A percentile compares a stretch with the other conserved stretches of the same genome.
phyloP scores from a whole-genome alignment of 768 basidiomycete genomes.

The Pleurotus salmoneostramineus region DNA sequence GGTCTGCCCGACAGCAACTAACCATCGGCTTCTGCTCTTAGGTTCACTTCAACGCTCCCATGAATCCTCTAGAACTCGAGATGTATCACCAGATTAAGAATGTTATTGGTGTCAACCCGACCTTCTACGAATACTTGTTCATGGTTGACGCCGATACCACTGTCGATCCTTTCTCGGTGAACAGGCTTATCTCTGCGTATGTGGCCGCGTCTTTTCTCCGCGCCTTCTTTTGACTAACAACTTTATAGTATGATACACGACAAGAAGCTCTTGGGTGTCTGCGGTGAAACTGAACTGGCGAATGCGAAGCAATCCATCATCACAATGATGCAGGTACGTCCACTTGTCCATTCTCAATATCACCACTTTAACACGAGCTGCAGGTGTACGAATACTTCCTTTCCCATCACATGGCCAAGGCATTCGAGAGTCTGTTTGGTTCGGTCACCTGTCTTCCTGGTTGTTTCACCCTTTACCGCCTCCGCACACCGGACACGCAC shows the following conservation, averaged over 20 bases:
- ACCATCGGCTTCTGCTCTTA: slow-evolving; percentile 22
- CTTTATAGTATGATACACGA: slow-evolving; percentile 87
- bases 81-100: slow-evolving; percentile 99
- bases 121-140: slow-evolving; percentile 96
- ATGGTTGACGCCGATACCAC: slow-evolving; percentile 95
- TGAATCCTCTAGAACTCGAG: slow-evolving; percentile 96
- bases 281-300: slow-evolving; percentile 90
- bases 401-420: slow-evolving; percentile 98
- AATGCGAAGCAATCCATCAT: slow-evolving; percentile 94
- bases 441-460: slow-evolving; percentile 98
- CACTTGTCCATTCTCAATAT: background rate
- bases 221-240: background rate
- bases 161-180: slow-evolving; percentile 83
- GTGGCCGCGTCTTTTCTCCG: slow-evolving; percentile 25
- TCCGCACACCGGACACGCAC: slow-evolving; percentile 92
- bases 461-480: slow-evolving; percentile 97
- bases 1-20: no score
- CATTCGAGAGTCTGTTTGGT: slow-evolving; percentile 94
- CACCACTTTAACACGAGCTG: background rate
- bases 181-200: slow-evolving; percentile 90
- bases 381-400: slow-evolving; percentile 99
- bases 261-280: slow-evolving; percentile 89
- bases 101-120: slow-evolving; percentile 97
- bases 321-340: slow-evolving; percentile 90
- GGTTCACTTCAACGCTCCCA: slow-evolving; percentile 96